Evolutionary conservation across 441 rosid species (phyloP), one percentile per base, ranked within the genome.

Genomic region (Biscutella laevigata): DNA sequence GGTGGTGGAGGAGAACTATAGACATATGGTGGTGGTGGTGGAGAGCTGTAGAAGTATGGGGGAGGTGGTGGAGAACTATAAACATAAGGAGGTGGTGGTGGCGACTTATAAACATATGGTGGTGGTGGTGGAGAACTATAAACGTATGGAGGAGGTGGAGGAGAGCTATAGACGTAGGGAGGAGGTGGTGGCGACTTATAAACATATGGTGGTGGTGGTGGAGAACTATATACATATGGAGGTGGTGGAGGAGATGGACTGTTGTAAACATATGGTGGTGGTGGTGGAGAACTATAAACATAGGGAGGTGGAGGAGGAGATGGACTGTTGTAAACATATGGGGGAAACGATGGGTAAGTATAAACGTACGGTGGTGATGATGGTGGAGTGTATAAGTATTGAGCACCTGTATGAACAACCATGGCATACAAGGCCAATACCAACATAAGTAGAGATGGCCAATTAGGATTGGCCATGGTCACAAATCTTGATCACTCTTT

Each of bases 401-500:
- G 65, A 7, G 50, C 65, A 22, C 57, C 49, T 49, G 40, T 38
- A 22, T 29, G 26, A 6, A 2, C 41, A 59, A 8, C 42, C 10
- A 49, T 15, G 42, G 57, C 44, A 59, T 29, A 49, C 34, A 59
- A 48, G 25, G 64, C 57, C 25, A 59, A 22, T 20, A 59, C 33
- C 34, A 59, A 37, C 64, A 48, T 10, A 24, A 59, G 49, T 22
- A 39, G 6, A 10, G 56, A 48, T 48, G 64, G 13, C 64, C 64
- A 48, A 10, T 48, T 59, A 38, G 17, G 32, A 38, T 38, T 59
- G 57, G 64, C 64, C 64, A 59, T 59, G 12, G 47, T 29, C 5
- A 20, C 35, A n/a, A 47, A 46, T 9, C 29, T 37, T 38, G 26
- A 37, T 5, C 38, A 10, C 25, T 28, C 46, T 36, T 5, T 53